phyloP scores from a whole-genome alignment of 306 rosid species.

The Casuarina glauca region DNA sequence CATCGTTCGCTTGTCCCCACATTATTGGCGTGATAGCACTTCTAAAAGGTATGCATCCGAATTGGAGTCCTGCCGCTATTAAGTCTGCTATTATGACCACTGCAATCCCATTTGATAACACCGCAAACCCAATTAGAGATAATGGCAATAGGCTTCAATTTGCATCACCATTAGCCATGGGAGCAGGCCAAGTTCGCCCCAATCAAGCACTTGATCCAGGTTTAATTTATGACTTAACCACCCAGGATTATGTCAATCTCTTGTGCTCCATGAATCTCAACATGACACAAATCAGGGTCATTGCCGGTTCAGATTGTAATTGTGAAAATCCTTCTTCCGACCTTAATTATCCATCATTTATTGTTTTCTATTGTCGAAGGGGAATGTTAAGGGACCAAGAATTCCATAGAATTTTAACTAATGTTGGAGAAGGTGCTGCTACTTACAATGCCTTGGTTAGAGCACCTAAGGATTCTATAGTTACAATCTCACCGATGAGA shows the following conservation, averaged over 20 bases:
- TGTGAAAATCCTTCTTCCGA: not conserved
- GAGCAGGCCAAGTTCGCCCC: not conserved
- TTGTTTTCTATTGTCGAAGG: not conserved
- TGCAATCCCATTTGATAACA: not conserved
- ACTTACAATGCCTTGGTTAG: not conserved
- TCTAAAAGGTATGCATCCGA: conserved; percentile 2
- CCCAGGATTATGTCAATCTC: conserved; percentile 23
- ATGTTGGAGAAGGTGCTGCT: not conserved
- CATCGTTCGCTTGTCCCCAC: conserved; percentile 15
- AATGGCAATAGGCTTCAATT: not conserved
- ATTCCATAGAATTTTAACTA: not conserved
- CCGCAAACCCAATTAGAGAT: not conserved
- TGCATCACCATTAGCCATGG: not conserved
- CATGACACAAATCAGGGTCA: not conserved
- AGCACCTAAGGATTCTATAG: not conserved
- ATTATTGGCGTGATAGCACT: conserved; percentile 10
- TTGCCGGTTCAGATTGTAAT: not conserved
- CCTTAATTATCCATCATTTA: not conserved
- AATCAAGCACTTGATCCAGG: conserved; percentile 27
- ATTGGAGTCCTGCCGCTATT: conserved; percentile 28
- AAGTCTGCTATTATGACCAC: not conserved
- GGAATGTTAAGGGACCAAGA: not conserved
- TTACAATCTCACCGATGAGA: not conserved
- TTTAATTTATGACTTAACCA: conserved; percentile 20
- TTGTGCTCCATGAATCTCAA: conserved; percentile 12